These are phyloP conservation scores for Lactuca sativa DNA, from an alignment of 129 eudicot genomes.

Conservation along the genomic window DNA sequence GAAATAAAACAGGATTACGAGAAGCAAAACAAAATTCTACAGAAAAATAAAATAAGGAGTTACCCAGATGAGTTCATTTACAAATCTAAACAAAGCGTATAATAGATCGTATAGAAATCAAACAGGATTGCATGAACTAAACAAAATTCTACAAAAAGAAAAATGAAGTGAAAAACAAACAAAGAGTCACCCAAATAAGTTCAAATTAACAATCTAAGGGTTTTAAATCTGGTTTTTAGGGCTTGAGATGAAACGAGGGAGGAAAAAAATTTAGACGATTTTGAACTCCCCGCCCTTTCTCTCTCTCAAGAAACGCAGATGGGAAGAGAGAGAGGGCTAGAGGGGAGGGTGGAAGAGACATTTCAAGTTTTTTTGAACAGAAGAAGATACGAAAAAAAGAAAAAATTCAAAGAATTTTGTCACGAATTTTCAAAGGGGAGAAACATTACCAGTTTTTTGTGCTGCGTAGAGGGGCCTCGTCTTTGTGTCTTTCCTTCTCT, in stretches of 20 bases:
- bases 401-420: slow-evolving; percentile 17
- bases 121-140: not conserved
- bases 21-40: not conserved
- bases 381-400: slow-evolving; percentile 16
- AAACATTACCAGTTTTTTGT: slow-evolving; percentile 45
- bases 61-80: slow-evolving; percentile 16
- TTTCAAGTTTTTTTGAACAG: slow-evolving; percentile 38
- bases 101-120: not conserved
- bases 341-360: slow-evolving; percentile 39
- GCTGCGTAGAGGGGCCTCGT: slow-evolving; percentile 31
- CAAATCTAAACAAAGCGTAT: not conserved
- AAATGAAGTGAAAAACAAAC: not conserved
- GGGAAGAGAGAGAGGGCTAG: slow-evolving; percentile 17
- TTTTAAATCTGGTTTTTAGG: slow-evolving; percentile 15
- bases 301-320: slow-evolving; percentile 28
- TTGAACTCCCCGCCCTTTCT: slow-evolving; percentile 59
- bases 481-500: slow-evolving; percentile 25
- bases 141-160: not conserved
- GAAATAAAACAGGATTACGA: slow-evolving; percentile 9
- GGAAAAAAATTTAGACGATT: slow-evolving; percentile 19
- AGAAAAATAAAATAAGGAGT: not conserved
- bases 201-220: slow-evolving; percentile 1
- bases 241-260: slow-evolving; percentile 29
- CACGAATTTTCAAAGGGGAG: slow-evolving; percentile 24
- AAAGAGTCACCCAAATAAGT: not conserved